Evolutionary conservation across 139 green algal genomes (phyloP).

Genomic region (Diplosphaera chodatii): DNA sequence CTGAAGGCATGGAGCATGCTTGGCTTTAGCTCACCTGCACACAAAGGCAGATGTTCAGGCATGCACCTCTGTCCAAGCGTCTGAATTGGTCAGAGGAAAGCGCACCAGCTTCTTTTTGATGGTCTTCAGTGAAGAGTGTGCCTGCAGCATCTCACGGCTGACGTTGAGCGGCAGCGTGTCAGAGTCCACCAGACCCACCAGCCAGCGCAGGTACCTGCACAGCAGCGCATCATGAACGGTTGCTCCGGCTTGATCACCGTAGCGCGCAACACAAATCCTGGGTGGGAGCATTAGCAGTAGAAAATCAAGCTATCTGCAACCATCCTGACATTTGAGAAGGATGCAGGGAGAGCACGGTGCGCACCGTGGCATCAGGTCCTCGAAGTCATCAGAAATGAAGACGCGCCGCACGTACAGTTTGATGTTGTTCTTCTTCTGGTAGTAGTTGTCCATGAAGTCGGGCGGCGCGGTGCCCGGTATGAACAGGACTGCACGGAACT

Average conservation of each 20-base stretch:
- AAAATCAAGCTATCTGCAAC: too few species aligned
- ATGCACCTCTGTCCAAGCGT: too few species aligned
- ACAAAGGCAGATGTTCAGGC: too few species aligned
- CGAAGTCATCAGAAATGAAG: slow-evolving; percentile 99
- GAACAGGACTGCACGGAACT: slow-evolving; percentile 95
- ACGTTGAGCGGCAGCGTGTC: slow-evolving; percentile 95
- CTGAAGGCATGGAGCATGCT: too few species aligned
- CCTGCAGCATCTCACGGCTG: slow-evolving; percentile 91
- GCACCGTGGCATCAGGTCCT: slow-evolving; percentile 88
- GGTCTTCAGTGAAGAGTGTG: slow-evolving; percentile 84
- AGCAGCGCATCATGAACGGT: too few species aligned
- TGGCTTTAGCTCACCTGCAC: too few species aligned
- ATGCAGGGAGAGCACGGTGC: too few species aligned
- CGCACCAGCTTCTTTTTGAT: slow-evolving; percentile 99
- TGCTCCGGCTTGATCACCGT: too few species aligned
- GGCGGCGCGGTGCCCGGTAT: slow-evolving; percentile 65
- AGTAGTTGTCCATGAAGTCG: slow-evolving; percentile 92
- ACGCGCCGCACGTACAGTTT: slow-evolving; percentile 99
- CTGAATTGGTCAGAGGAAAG: too few species aligned
- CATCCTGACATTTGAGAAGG: too few species aligned
- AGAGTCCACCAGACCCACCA: slow-evolving; percentile 90
- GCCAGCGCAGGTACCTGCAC: slow-evolving; percentile 73
- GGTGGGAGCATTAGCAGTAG: too few species aligned
- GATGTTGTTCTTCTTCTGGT: slow-evolving; percentile 73
- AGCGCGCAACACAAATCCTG: too few species aligned